Percentiles rank a stretch among this genome's conserved stretches.
Conservation (phyloP, 2,329 filamentous ascomycete species). For the Fusarium tupiense region DNA sequence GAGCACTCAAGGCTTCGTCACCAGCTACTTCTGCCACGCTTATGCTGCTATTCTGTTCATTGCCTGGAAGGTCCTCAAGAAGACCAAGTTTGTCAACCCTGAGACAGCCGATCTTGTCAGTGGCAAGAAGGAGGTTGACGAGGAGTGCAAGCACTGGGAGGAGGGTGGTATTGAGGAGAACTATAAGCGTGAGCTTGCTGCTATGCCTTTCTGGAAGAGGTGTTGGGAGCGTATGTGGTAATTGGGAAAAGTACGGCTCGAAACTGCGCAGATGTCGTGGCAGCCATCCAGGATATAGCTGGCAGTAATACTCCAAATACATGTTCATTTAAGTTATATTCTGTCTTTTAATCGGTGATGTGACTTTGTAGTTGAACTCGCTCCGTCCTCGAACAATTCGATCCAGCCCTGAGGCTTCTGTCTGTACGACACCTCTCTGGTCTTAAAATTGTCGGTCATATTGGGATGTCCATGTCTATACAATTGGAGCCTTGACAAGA, state of each 20-base stretch:
- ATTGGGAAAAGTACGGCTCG: not conserved
- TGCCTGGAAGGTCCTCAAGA: constrained; percentile 46
- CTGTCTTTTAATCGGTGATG: not conserved
- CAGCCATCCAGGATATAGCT: not conserved
- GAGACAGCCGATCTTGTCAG: constrained; percentile 48
- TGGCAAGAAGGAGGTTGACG: constrained; percentile 73
- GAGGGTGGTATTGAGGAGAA: constrained; percentile 59
- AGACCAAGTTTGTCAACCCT: constrained; percentile 57
- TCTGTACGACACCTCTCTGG: not conserved
- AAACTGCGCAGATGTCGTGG: not conserved
- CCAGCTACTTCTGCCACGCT: constrained; percentile 63
- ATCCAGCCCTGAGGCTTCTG: not conserved
- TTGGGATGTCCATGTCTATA: not conserved
- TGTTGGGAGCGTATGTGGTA: constrained; percentile 55
- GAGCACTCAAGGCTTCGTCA: constrained; percentile 59
- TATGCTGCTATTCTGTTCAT: constrained; percentile 67
- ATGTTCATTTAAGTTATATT: not conserved
- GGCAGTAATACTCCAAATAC: not conserved
- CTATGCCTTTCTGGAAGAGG: constrained; percentile 49
- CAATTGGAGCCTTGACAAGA: not conserved
- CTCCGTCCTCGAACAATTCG: not conserved
- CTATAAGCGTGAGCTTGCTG: constrained; percentile 48
- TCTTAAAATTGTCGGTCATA: too few relatives aligned
- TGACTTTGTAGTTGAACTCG: not conserved
- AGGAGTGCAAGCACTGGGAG: constrained; percentile 57